Evolutionary conservation across 2,329 filamentous ascomycete species (phyloP), one percentile per base, ranked within the genome.

Genomic region (Botryotinia calthae): DNA sequence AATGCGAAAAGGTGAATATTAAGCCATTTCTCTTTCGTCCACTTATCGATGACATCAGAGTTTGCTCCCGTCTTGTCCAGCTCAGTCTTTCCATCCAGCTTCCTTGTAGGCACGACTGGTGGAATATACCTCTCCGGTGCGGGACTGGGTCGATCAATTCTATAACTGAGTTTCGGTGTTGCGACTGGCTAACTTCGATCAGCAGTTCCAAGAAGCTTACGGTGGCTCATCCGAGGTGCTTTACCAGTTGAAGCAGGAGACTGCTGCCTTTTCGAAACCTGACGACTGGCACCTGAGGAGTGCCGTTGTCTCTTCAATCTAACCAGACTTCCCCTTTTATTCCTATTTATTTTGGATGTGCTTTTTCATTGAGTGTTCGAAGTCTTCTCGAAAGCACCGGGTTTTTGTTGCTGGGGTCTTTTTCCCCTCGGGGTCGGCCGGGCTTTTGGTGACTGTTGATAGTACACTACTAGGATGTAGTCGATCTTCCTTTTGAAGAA

Each of bases 371-470:
- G 4, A 7, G 42, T 16, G 1, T 56, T 28, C 51, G 14, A 31
- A 18, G 5, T 18, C 7, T 28, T 18, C 51, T 56, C n/a, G 1
- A 56, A 28, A 56, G 1, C 3, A 28, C 14, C 5, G 25, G 48
- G 5, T 16, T 12, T 10, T 51, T 54, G 1, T 54, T 54, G 0
- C 14, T 16, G 25, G 25, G 25, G 6, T n/a, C 25, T n/a, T n/a
- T 0, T 54, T 7, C 2, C 4, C 5, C 25, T n/a, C 48, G 25
- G 25, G 5, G 48, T n/a, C 1, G 25, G 10, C 25, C 6, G 0
- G 12, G 25, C 25, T 51, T 51, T 51, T n/a, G 10, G 10, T n/a
- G 25, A n/a, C 48, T n/a, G 10, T n/a, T n/a, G 25, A 51, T 28
- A 28, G n/a, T 16, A 16, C 25, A 54, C 51, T 16, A 28, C 14